Conservation (phyloP, 805 yeast genomes). For the Ogataea trehalophila region DNA sequence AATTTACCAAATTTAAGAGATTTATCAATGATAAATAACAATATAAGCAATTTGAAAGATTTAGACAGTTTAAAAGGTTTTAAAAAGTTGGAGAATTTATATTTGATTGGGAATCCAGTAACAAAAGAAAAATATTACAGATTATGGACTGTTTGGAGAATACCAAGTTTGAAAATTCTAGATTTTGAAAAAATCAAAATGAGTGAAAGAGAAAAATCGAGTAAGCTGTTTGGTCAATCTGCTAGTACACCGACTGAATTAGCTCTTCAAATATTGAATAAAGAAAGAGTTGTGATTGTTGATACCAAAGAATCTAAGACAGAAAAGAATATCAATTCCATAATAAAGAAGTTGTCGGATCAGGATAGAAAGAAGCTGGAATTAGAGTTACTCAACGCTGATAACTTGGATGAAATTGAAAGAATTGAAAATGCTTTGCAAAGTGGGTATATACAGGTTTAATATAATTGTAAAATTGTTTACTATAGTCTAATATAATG, state of each 20-base stretch:
- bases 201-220: conserved; percentile 45
- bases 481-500: background rate
- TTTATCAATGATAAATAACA: conserved; percentile 49
- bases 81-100: conserved; percentile 40
- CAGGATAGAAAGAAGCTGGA: conserved; percentile 50
- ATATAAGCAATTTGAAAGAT: conserved; percentile 39
- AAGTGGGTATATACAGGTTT: conserved; percentile 28
- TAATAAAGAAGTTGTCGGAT: conserved; percentile 43
- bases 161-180: conserved; percentile 59
- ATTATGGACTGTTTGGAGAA: conserved; percentile 48
- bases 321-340: conserved; percentile 13
- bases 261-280: conserved; percentile 27
- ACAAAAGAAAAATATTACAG: conserved; percentile 49
- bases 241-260: conserved; percentile 25
- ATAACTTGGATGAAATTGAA: conserved; percentile 70
- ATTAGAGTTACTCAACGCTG: conserved; percentile 53
- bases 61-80: conserved; percentile 35
- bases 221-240: conserved; percentile 40
- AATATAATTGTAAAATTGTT: background rate
- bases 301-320: conserved; percentile 5
- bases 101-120: conserved; percentile 57
- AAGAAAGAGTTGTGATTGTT: conserved; percentile 1
- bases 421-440: conserved; percentile 54
- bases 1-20: conserved; percentile 43
- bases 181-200: conserved; percentile 64